Percentiles rank a stretch among this genome's conserved stretches.
Evolutionary conservation across 2,329 filamentous ascomycete species (phyloP).

Genomic region (Raffaelea albimanens): DNA sequence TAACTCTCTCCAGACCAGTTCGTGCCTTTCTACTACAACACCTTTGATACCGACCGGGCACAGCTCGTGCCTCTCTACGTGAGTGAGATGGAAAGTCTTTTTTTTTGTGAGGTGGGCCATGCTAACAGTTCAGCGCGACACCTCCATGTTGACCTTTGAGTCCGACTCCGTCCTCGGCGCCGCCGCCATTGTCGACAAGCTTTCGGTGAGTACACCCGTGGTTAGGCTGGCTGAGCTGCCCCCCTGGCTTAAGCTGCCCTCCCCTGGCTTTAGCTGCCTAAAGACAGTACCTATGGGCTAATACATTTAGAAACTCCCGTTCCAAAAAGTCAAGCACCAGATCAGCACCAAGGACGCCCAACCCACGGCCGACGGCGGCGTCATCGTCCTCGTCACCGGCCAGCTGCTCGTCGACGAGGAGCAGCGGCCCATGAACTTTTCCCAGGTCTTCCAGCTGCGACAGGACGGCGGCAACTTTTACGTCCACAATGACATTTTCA

Average conservation of each 20-base stretch:
- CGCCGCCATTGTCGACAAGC: slow-evolving; percentile 65
- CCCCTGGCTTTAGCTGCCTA: slow-evolving; percentile 10
- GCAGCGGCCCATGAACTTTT: slow-evolving; percentile 81
- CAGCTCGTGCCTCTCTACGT: slow-evolving; percentile 70
- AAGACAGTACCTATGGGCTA: no score
- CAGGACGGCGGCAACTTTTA: slow-evolving; percentile 63
- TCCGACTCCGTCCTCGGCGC: slow-evolving; percentile 55
- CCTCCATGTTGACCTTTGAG: slow-evolving; percentile 95
- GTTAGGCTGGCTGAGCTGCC: neutral
- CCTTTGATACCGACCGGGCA: slow-evolving; percentile 67
- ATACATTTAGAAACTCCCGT: slow-evolving; percentile 57
- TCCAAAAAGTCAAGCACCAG: slow-evolving; percentile 71
- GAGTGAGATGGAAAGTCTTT: neutral
- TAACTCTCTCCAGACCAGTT: slow-evolving; percentile 63
- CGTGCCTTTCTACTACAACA: slow-evolving; percentile 81
- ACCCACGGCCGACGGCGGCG: slow-evolving; percentile 59
- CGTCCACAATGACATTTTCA: slow-evolving; percentile 93
- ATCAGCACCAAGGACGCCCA: slow-evolving; percentile 75
- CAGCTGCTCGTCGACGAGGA: slow-evolving; percentile 79
- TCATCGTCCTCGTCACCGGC: slow-evolving; percentile 84
- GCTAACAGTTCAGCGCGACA: slow-evolving; percentile 48
- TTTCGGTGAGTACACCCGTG: slow-evolving; percentile 48
- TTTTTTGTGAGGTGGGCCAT: no score
- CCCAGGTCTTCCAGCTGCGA: slow-evolving; percentile 78
- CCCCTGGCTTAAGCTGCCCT: neutral